Percentiles rank a stretch among this genome's conserved stretches.
These are phyloP conservation scores for Alternaria consortialis DNA, from an alignment of 2,329 filamentous ascomycete species.

Conservation along the genomic window DNA sequence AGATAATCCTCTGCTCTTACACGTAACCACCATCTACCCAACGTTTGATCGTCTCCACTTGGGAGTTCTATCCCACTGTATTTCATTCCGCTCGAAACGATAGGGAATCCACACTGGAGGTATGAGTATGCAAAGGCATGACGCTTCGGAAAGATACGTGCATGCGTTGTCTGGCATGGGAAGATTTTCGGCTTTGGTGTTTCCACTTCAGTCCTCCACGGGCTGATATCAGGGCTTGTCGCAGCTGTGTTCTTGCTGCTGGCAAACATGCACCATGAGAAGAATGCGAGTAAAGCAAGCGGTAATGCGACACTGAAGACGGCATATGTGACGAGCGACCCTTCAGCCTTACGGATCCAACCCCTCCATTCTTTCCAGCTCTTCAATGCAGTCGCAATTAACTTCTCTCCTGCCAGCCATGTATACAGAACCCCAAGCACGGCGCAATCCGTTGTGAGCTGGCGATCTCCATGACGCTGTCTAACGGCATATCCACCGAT, in stretches of 20 bases:
- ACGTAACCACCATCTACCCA: constrained; percentile 64
- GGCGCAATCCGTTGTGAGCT: constrained; percentile 31
- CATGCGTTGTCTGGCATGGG: constrained; percentile 71
- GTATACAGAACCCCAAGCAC: constrained; percentile 23
- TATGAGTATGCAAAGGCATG: constrained; percentile 77
- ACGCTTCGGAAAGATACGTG: constrained; percentile 71
- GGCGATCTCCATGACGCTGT: constrained; percentile 26
- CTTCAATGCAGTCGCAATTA: constrained; percentile 15
- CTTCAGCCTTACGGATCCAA: constrained; percentile 6
- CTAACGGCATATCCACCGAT: constrained; percentile 26
- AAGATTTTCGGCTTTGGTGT: constrained; percentile 61
- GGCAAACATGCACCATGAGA: constrained; percentile 1
- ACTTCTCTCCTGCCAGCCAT: constrained; percentile 15
- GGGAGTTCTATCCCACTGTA: constrained; percentile 24
- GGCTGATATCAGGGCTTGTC: not conserved
- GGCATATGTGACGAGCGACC: constrained; percentile 8
- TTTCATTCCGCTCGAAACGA: constrained; percentile 65
- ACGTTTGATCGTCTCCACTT: constrained; percentile 32
- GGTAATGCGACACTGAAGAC: constrained; percentile 16
- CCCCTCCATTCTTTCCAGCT: constrained; percentile 24
- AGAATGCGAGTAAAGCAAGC: constrained; percentile 22
- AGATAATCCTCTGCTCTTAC: constrained; percentile 70
- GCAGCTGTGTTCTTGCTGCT: not conserved
- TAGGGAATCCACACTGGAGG: constrained; percentile 72
- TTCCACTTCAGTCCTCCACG: constrained; percentile 19